Conservation (phyloP, 1,284 basidiomycete genomes). For the Volvariella surrecta region DNA sequence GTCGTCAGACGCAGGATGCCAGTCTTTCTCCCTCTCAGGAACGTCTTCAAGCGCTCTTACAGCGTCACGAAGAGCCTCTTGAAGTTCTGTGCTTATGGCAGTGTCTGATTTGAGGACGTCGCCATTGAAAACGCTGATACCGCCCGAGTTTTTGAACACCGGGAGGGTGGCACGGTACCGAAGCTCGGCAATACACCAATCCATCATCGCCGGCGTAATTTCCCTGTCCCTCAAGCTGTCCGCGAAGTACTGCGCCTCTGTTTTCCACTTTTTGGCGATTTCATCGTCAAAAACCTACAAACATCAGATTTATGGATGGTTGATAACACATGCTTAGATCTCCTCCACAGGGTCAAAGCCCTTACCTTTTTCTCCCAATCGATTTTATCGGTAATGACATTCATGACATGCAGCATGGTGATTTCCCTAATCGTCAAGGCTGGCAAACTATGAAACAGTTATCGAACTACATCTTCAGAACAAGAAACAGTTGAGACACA, state of each 20-base stretch:
- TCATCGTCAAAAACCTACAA: conserved; percentile 11
- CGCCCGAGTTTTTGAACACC: conserved; percentile 9
- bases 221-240: conserved; percentile 6
- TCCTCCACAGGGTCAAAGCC: background rate
- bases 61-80: conserved; percentile 2
- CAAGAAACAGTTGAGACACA: background rate
- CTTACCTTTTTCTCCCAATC: conserved; percentile 4
- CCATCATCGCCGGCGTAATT: conserved; percentile 15
- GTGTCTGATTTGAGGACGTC: conserved; percentile 22
- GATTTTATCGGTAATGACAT: conserved; percentile 5
- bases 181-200: conserved; percentile 16
- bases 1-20: conserved; percentile 9
- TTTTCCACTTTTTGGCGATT: conserved; percentile 14
- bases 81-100: conserved; percentile 14
- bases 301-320: background rate
- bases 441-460: background rate
- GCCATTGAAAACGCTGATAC: conserved; percentile 13
- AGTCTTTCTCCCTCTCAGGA: conserved; percentile 6
- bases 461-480: background rate
- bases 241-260: conserved; percentile 6
- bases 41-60: conserved; percentile 8
- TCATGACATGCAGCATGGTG: conserved; percentile 4
- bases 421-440: conserved; percentile 3
- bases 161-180: conserved; percentile 13
- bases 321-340: background rate